Base-by-base conservation (phyloP, 495 filamentous ascomycete genomes). In the Penicillium simplicissimum region DNA sequence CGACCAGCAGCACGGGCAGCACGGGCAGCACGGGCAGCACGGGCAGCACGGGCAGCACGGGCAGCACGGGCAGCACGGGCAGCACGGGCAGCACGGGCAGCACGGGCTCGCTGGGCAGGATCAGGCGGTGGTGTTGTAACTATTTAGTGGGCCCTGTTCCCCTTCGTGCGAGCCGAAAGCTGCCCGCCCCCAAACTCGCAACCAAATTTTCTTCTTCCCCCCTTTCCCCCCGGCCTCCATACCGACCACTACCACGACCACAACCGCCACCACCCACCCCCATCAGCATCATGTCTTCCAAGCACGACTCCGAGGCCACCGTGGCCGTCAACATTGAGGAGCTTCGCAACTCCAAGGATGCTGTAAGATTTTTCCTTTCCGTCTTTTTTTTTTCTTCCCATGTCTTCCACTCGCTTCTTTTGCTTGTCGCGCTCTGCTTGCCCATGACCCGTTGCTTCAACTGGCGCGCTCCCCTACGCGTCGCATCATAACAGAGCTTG, bases 291-390 rank as follows among this genome's bases (percentile, higher is more conserved):
- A 80, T 73, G 76, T 64, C 65, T 61, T 52, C 70, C 61, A 76
- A 74, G 45, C 65, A 71, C 13, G 57, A 59, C 23, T 59, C 57
- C 17, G 75, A 76, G 59, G 71, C 68, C 66, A 72, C 69, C 38
- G 69, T 80, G 19, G 67, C 73, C 43, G 73, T 89, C 66, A 84
- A 85, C 64, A 68, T 87, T 40, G 81, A 87, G 42, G 84, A 87
- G 63, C 87, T 88, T 67, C 80, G 84, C 21, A 77, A 81, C 60
- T 86, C 86, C 49, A 80, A 87, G 52, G 87, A 90, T 72, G 79
- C 77, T 58, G 88, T 90, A 83, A 81, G 87, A 37, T 35, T 28
- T 52, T 40, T 33, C 21, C 21, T 58, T 57, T 43, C 53, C 55
- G 33, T 9, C 47, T 51, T 33, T 52, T n/a, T 14, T 8, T 2